Base-by-base conservation (phyloP, 306 rosid genomes). In the Spatholobus suberectus region DNA sequence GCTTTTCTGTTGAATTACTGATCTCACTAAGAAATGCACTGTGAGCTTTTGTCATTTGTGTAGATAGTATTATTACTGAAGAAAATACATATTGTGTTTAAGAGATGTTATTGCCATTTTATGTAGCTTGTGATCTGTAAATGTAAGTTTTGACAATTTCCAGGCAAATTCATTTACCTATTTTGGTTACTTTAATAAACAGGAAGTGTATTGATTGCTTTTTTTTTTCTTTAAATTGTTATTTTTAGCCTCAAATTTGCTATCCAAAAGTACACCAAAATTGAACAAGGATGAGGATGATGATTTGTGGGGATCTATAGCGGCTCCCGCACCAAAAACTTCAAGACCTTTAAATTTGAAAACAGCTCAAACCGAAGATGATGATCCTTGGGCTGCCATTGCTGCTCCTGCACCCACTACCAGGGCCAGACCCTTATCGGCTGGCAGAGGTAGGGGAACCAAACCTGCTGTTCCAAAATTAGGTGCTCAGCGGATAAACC, bases 321-420 rank as follows among this genome's bases (percentile, higher is more conserved):
- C 99, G 14, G 98, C 97, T 24, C 98, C 99, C 41, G 97, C 98
- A 86, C 99, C 98, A 55, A 89, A 90, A 84, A 59, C 78, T 59
- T 79, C 96, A 44, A 92, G 88, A 78, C 80, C 97, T 18, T 84
- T 88, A 85, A 90, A 85, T 81, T 66, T 90, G 73, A 96, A 88
- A 84, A 4, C 94, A 68, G 73, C 24, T 37, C 29, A 14, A 62
- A 27, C 89, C 40, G 89, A 85, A 40, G 94, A 88, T 54, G 97
- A 92, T 78, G 99, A 96, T 85, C 99, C 98, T 13, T 96, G 99
- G 99, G 97, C 96, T 77, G 89, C 97, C 77, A 96, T 96, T 82
- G 99, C 99, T 61, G 98, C 99, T 77, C 99, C 99, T 20, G 92
- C 91, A 23, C 99, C 99, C 51, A 86, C 91, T 15, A 91, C 99